These are phyloP conservation scores for Trichosporon asahii DNA, from an alignment of 1,284 basidiomycete species.

Conservation along the genomic window DNA sequence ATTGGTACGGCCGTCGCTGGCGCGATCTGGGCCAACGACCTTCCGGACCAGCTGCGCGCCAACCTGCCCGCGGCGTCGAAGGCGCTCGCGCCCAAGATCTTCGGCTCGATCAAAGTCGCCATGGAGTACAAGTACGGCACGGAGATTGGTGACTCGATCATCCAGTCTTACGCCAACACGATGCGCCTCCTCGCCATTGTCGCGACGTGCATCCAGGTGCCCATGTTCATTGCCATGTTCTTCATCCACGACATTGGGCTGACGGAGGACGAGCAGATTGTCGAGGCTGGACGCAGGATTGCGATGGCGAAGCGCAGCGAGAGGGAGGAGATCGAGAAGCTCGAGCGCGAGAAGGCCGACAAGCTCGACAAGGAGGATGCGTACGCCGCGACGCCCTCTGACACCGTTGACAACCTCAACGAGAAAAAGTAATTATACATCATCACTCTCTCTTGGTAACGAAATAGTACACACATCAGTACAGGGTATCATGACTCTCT, in stretches of 20 bases:
- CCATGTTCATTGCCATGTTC: conserved; percentile 25
- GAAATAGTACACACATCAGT: background rate
- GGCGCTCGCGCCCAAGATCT: conserved; percentile 16
- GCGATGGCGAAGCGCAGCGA: conserved; percentile 9
- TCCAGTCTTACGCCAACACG: conserved; percentile 21
- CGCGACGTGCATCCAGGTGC: conserved; percentile 24
- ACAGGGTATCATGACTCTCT: background rate
- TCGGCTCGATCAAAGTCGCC: background rate
- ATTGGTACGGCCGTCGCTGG: conserved; percentile 23
- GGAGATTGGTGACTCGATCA: conserved; percentile 14
- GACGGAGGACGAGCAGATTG: conserved; percentile 22
- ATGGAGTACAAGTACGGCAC: background rate
- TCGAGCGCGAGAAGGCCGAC: background rate
- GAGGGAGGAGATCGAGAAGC: background rate
- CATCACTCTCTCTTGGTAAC: background rate
- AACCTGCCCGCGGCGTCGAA: conserved; percentile 18
- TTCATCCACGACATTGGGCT: conserved; percentile 21
- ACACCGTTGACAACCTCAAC: background rate
- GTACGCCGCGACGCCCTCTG: background rate
- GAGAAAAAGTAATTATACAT: background rate
- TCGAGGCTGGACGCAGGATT: conserved; percentile 18
- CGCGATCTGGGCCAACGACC: conserved; percentile 20
- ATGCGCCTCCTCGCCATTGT: conserved; percentile 23
- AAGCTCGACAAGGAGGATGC: background rate
- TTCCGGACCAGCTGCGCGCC: conserved; percentile 14